Conservation (phyloP, 768 basidiomycete genomes). For the Auricularia cornea region DNA sequence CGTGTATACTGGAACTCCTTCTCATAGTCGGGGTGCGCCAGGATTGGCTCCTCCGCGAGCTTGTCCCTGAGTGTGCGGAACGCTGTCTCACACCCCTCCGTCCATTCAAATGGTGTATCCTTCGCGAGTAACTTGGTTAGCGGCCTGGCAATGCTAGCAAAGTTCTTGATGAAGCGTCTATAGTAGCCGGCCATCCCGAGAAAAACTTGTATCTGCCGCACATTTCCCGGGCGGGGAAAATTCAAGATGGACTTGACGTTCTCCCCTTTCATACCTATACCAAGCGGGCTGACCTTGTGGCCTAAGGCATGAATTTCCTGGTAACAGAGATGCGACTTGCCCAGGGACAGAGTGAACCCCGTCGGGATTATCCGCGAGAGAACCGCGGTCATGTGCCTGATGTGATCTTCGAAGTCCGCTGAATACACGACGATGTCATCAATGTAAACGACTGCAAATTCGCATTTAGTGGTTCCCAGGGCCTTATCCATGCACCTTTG, state of each 20-base stretch:
- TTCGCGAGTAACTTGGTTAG: conserved; percentile 27
- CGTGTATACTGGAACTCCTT: no score
- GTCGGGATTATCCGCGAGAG: conserved; percentile 4
- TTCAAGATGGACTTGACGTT: conserved; percentile 28
- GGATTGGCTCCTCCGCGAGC: conserved; percentile 7
- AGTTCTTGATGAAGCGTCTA: conserved; percentile 24
- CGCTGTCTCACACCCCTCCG: no score
- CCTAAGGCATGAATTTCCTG: conserved; percentile 27
- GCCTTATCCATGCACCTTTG: no score
- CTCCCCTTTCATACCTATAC: conserved; percentile 28
- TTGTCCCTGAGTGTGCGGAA: conserved; percentile 14
- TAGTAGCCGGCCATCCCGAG: conserved; percentile 33
- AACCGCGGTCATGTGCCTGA: conserved; percentile 36
- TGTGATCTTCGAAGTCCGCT: conserved; percentile 4
- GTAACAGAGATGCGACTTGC: conserved; percentile 29
- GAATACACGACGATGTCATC: conserved; percentile 11
- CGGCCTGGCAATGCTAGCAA: conserved; percentile 25
- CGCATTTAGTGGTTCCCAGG: not conserved
- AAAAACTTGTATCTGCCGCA: conserved; percentile 24
- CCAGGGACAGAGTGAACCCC: conserved; percentile 25
- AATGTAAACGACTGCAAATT: conserved; percentile 9
- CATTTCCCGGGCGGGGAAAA: conserved; percentile 17
- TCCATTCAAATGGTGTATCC: not conserved
- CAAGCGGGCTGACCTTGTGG: conserved; percentile 23
- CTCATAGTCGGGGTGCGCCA: no score